Base-by-base conservation (phyloP, 73 alveolate genomes). In the Paramecium caudatum region DNA sequence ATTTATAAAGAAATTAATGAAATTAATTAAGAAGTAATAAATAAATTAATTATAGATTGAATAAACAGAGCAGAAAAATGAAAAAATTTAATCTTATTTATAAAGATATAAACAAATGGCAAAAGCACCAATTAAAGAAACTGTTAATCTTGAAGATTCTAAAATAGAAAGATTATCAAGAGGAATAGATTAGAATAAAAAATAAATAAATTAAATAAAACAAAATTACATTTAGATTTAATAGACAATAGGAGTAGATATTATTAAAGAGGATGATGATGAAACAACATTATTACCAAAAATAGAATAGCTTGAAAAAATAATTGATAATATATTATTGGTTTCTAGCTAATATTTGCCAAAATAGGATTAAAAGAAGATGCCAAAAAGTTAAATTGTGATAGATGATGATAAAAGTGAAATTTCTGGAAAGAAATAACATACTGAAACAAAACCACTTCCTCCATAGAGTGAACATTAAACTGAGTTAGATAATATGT, bases 261-360 rank as follows among this genome's bases (percentile, higher is more conserved):
- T 74, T 19, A 74, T 74, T 6, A 74, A 74, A 34, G 88, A 25
- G 0, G 62, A 41, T 45, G 68, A 74, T 74, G 88, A 74, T 74
- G 88, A 74, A 13, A 74, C 43, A 8, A 74, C 88, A 5, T 12
- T 74, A 0, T 30, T 45, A 13, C 88, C 47, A 36, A 65, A 65
- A 65, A 65, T 65, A 5, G 83, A 65, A 65, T 65, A 65, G 34
- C 34, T 65, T 32, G 83, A 65, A 65, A 65, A 65, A 33, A 65
- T 65, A 65, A 65, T 65, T 17, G 49, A 65, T n/a, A 65, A 65
- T 30, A 30, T 65, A 30, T 65, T 65, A 65, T 33, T 36, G 34
- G 83, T 65, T 65, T 65, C 83, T 32, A 36, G 34, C 34, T 65
- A 65, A 65, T 65, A 33, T 9, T 32, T 65, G 16, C 83, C 83